Evolutionary conservation across 805 yeast species (phyloP).

Genomic region (Hanseniaspora taiwanica): DNA sequence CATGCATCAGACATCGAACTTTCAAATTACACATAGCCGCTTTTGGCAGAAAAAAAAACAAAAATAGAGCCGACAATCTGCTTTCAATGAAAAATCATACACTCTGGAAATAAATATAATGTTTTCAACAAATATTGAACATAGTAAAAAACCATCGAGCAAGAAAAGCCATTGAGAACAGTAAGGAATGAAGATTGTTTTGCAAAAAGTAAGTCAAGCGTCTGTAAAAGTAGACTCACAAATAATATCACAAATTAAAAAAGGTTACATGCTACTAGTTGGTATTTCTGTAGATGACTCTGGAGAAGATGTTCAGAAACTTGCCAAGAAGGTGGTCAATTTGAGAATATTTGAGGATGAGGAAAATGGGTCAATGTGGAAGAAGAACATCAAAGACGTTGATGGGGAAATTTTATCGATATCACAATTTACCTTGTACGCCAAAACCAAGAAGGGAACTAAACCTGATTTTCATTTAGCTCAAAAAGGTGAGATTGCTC

Average conservation of each 20-base stretch:
- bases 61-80: too few relatives aligned
- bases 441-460: slow-evolving; percentile 75
- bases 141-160: too few relatives aligned
- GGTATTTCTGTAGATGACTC: slow-evolving; percentile 78
- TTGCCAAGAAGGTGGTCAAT: slow-evolving; percentile 52
- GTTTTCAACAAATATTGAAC: too few relatives aligned
- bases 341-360: slow-evolving; percentile 68
- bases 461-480: slow-evolving; percentile 93
- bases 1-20: too few relatives aligned
- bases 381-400: slow-evolving; percentile 47
- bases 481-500: slow-evolving; percentile 57
- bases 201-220: slow-evolving; percentile 81
- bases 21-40: too few relatives aligned
- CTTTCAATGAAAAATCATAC: too few relatives aligned
- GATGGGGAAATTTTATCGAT: slow-evolving; percentile 70
- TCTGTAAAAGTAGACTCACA: slow-evolving; percentile 71
- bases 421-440: slow-evolving; percentile 86
- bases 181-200: slow-evolving; percentile 63
- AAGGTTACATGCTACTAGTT: slow-evolving; percentile 69
- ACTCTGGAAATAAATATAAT: too few relatives aligned
- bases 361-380: slow-evolving; percentile 54
- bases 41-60: too few relatives aligned
- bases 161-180: neutral
- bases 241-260: slow-evolving; percentile 56
- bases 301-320: slow-evolving; percentile 50